Conservation (phyloP, 495 filamentous ascomycete species). For the Podospora pseudoanserina region DNA sequence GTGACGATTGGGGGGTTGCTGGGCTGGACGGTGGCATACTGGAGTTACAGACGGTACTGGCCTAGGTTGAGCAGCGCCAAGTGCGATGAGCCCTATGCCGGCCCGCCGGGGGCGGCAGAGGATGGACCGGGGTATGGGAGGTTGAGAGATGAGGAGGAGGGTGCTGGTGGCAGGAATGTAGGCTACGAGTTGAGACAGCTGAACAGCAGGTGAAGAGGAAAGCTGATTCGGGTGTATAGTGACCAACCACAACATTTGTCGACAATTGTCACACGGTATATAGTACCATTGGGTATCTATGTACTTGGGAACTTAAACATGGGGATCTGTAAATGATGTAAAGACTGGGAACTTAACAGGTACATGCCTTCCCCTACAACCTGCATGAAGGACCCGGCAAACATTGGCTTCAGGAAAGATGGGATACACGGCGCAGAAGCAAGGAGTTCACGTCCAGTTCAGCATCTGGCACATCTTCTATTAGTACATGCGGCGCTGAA, state of each 20-base stretch:
- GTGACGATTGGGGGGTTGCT: slow-evolving; percentile 73
- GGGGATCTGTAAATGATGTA: not conserved
- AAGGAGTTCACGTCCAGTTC: slow-evolving; percentile 15
- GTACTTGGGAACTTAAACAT: not conserved
- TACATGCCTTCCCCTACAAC: not conserved
- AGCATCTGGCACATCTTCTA: slow-evolving; percentile 16
- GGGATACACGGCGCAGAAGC: not conserved
- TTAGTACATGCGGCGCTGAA: slow-evolving; percentile 31
- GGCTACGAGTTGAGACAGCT: slow-evolving; percentile 24
- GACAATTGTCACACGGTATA: not conserved
- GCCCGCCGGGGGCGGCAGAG: slow-evolving; percentile 23
- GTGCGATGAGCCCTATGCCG: slow-evolving; percentile 50
- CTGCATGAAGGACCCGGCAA: not conserved
- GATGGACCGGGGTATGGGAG: slow-evolving; percentile 21
- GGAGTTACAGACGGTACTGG: slow-evolving; percentile 72
- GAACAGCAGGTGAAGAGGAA: slow-evolving; percentile 9
- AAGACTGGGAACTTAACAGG: not conserved
- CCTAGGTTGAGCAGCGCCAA: slow-evolving; percentile 45
- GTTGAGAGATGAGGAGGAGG: slow-evolving; percentile 37
- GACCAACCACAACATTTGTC: not conserved
- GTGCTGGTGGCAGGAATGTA: slow-evolving; percentile 26
- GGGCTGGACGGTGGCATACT: slow-evolving; percentile 70
- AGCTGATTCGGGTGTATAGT: slow-evolving; percentile 23
- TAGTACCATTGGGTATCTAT: not conserved
- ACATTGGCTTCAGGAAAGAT: not conserved